Conservation (phyloP, 768 basidiomycete genomes). For the Trametes punicea region DNA sequence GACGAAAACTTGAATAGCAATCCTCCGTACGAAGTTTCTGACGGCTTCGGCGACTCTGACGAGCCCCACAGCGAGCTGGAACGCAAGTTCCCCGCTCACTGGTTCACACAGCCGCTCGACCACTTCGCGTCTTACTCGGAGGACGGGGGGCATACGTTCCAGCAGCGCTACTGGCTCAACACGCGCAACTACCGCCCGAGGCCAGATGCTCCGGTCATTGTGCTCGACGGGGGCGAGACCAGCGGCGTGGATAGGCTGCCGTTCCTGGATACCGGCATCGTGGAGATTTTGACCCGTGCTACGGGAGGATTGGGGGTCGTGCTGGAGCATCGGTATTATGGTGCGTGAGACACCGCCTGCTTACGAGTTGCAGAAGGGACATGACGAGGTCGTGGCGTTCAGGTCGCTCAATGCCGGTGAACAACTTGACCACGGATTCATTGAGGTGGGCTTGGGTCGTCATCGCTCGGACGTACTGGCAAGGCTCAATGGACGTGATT, state of each 20-base stretch:
- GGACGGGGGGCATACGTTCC: conserved; percentile 57
- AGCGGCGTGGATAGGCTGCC: conserved; percentile 64
- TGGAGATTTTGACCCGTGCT: conserved; percentile 78
- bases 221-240: conserved; percentile 93
- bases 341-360: not conserved
- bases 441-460: conserved; percentile 48
- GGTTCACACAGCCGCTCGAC: conserved; percentile 84
- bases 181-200: conserved; percentile 72
- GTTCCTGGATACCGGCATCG: conserved; percentile 56
- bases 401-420: conserved; percentile 75
- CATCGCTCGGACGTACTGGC: not conserved
- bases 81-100: conserved; percentile 52
- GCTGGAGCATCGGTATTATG: conserved; percentile 71
- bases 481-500: conserved; percentile 2
- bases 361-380: not conserved
- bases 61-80: not conserved
- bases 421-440: conserved; percentile 77
- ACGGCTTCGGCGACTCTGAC: not conserved
- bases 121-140: conserved; percentile 52
- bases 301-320: conserved; percentile 88
- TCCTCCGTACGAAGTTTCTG: not conserved
- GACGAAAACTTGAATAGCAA: not conserved
- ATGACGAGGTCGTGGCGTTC: not conserved
- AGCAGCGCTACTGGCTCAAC: conserved; percentile 92
- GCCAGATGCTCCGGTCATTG: conserved; percentile 76